A percentile compares a stretch with the other conserved stretches of the same genome.
Conservation (phyloP, 2,329 filamentous ascomycete species). For the Phaeosphaeriaceae sp. region DNA sequence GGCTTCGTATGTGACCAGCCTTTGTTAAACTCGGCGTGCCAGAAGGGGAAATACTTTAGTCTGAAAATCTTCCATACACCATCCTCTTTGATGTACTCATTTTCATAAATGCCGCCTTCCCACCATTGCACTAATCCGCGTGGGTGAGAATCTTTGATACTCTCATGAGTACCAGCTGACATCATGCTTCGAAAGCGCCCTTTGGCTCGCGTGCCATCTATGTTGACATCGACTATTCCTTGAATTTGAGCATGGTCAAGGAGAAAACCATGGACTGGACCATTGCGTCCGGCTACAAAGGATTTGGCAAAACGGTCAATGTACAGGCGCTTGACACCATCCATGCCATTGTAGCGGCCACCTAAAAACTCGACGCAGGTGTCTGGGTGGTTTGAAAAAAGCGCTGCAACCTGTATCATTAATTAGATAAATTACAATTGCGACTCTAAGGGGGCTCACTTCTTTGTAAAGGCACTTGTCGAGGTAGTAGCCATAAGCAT, state of each 20-base stretch:
- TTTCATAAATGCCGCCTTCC: conserved; percentile 65
- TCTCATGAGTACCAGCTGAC: conserved; percentile 62
- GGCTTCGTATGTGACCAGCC: conserved; percentile 62
- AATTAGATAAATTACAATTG: conserved; percentile 6
- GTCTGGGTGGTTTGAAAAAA: conserved; percentile 61
- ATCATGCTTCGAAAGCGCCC: conserved; percentile 63
- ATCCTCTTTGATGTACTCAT: conserved; percentile 64
- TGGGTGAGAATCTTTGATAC: conserved; percentile 58
- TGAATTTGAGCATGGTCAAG: conserved; percentile 66
- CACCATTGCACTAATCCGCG: conserved; percentile 63
- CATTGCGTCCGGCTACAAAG: conserved; percentile 63
- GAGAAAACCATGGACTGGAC: conserved; percentile 62
- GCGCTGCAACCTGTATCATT: conserved; percentile 37
- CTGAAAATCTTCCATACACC: conserved; percentile 62
- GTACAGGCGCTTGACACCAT: conserved; percentile 60
- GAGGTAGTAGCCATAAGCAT: conserved; percentile 65
- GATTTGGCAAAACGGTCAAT: conserved; percentile 57
- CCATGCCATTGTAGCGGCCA: conserved; percentile 60
- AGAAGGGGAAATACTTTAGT: conserved; percentile 64
- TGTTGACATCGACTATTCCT: conserved; percentile 60
- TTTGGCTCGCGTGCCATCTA: conserved; percentile 56
- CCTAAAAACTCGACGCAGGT: conserved; percentile 64
- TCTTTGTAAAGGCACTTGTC: conserved; percentile 66
- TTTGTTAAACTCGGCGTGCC: conserved; percentile 60
- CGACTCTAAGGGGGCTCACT: conserved; percentile 33